phyloP scores from a whole-genome alignment of 805 yeast species.

The Hanseniaspora osmophila region DNA sequence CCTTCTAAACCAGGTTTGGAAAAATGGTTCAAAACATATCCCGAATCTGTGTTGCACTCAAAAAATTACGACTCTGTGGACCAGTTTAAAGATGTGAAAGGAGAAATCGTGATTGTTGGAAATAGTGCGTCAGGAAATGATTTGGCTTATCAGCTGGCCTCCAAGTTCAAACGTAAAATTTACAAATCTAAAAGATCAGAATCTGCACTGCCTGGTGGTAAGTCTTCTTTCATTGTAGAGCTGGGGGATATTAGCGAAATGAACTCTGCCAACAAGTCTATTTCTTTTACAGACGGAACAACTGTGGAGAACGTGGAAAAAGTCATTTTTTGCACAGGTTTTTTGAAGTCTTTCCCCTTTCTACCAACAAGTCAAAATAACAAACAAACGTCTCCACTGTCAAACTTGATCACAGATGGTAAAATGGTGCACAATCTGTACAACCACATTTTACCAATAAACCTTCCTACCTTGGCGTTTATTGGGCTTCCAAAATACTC shows the following conservation, averaged over 20 bases:
- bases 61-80: slow-evolving; percentile 37
- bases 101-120: slow-evolving; percentile 51
- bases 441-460: slow-evolving; percentile 40
- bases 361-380: slow-evolving; percentile 23
- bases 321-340: slow-evolving; percentile 65
- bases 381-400: slow-evolving; percentile 9
- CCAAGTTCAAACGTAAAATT: slow-evolving; percentile 26
- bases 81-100: slow-evolving; percentile 24
- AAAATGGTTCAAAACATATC: slow-evolving; percentile 30
- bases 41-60: slow-evolving; percentile 41
- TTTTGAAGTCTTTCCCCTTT: slow-evolving; percentile 51
- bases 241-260: slow-evolving; percentile 30
- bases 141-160: slow-evolving; percentile 46
- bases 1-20: slow-evolving; percentile 44
- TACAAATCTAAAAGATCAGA: slow-evolving; percentile 38
- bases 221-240: slow-evolving; percentile 27
- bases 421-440: slow-evolving; percentile 36
- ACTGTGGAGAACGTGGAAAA: slow-evolving; percentile 34
- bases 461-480: slow-evolving; percentile 48
- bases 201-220: slow-evolving; percentile 28
- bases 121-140: slow-evolving; percentile 70
- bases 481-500: slow-evolving; percentile 48
- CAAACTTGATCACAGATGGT: slow-evolving; percentile 32
- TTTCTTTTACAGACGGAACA: slow-evolving; percentile 36
- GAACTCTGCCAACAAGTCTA: slow-evolving; percentile 25